Conservation (phyloP, 2,329 filamentous ascomycete species). For the Berkeleyomyces basicola region DNA sequence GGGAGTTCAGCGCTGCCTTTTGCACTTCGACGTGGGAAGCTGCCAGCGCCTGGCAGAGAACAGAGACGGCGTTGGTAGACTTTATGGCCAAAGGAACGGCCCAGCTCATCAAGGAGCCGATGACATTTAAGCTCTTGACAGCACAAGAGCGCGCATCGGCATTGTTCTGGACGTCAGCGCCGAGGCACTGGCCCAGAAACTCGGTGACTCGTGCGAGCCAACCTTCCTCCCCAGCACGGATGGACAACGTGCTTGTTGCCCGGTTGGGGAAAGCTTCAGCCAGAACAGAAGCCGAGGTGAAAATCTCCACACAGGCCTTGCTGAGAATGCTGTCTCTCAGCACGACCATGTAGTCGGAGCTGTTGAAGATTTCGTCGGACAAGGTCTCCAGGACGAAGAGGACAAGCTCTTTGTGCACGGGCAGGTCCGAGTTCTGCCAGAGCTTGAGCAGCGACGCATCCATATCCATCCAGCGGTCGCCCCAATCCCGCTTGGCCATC, state of each 20-base stretch:
- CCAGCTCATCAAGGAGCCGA: slow-evolving; percentile 74
- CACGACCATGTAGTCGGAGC: slow-evolving; percentile 73
- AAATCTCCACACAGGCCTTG: slow-evolving; percentile 82
- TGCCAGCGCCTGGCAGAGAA: slow-evolving; percentile 55
- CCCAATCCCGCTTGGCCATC: slow-evolving; percentile 84
- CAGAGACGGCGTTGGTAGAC: slow-evolving; percentile 50
- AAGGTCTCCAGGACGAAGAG: slow-evolving; percentile 78
- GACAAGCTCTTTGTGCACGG: slow-evolving; percentile 66
- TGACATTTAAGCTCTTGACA: slow-evolving; percentile 57
- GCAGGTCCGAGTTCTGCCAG: slow-evolving; percentile 54
- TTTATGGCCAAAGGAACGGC: slow-evolving; percentile 68
- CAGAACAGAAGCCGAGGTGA: slow-evolving; percentile 63
- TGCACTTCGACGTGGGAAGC: slow-evolving; percentile 55
- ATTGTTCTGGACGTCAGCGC: slow-evolving; percentile 45
- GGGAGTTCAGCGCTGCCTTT: slow-evolving; percentile 62
- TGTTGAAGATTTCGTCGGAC: slow-evolving; percentile 84
- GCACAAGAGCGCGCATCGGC: slow-evolving; percentile 53
- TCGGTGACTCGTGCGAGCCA: slow-evolving; percentile 68
- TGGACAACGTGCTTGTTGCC: slow-evolving; percentile 41
- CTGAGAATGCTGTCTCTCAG: slow-evolving; percentile 72
- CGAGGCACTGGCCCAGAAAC: slow-evolving; percentile 58
- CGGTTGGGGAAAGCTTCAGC: slow-evolving; percentile 60
- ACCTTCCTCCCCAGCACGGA: slow-evolving; percentile 66
- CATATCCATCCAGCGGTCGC: slow-evolving; percentile 87
- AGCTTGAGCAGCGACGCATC: slow-evolving; percentile 65